Evolutionary conservation across 345 rosid genomes (phyloP).

Genomic region (Geranium rotundifolium): DNA sequence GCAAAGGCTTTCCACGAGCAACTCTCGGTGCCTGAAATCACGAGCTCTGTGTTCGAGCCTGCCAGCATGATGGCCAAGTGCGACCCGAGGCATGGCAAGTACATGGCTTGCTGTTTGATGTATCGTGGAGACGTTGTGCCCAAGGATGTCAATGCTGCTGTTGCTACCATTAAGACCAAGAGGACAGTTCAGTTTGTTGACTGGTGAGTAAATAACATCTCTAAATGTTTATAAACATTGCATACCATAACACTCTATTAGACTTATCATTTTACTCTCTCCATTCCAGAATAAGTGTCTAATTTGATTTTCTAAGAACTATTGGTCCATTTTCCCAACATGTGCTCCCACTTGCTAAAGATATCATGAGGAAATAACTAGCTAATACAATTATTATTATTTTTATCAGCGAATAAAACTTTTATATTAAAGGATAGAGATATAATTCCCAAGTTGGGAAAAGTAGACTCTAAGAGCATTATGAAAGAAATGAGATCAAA

Average conservation of each 20-base stretch:
- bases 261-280: too few species aligned
- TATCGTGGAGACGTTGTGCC: conserved; percentile 77
- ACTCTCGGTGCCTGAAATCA: conserved; percentile 67
- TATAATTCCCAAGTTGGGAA: too few species aligned
- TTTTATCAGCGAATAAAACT: too few species aligned
- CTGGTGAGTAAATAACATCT: conserved; percentile 36
- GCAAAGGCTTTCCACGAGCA: conserved; percentile 78
- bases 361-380: too few species aligned
- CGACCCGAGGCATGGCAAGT: conserved; percentile 80
- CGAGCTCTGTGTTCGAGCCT: conserved; percentile 69
- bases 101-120: conserved; percentile 86
- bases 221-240: not conserved
- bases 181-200: conserved; percentile 75
- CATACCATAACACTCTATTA: not conserved
- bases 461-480: too few species aligned
- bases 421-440: too few species aligned
- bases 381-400: too few species aligned
- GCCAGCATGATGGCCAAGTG: conserved; percentile 85
- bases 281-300: too few species aligned
- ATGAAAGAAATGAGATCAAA: too few species aligned
- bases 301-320: too few species aligned
- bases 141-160: conserved; percentile 73
- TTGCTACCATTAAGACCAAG: conserved; percentile 66
- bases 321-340: too few species aligned
- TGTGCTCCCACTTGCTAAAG: too few species aligned